Evolutionary conservation across 2,329 filamentous ascomycete genomes (phyloP), one percentile per base, ranked within the genome.

Genomic region (Scytalidium lignicola): DNA sequence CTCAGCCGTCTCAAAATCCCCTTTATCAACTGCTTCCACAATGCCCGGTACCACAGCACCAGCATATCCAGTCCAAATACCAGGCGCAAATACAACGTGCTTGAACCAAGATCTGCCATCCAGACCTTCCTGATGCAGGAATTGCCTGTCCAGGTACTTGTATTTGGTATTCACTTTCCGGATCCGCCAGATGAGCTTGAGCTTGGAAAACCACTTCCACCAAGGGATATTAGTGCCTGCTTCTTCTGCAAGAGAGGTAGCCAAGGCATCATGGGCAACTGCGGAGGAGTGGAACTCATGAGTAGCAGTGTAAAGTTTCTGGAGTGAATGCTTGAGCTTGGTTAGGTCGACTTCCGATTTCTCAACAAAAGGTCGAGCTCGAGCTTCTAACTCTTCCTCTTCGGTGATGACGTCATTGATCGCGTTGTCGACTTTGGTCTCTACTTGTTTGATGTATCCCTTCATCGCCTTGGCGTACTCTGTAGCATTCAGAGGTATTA

Each of bases 41-140:
- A 85, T 66, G 0, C 82, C 80, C 0, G 82, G 82, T 65, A 81
- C 84, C 13, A 84, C 80, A 46, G 78, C 82, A 2, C 90, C 91
- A 0, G 90, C 74, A 67, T 96, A 96, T 0, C 91, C 91, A 0
- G 90, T 96, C 90, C 90, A 95, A 43, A 92, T 66, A 0, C 91
- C 91, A 0, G 91, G 91, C 1, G 91, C 91, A 68, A 95, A 96
- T 1, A 96, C 86, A 2, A 96, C 86, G 62, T 96, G 92, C 72
- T 96, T 96, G 73, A 92, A 97, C 90, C 90, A 96, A 20, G 74
- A 73, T 51, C 92, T 74, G 1, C 82, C 82, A 64, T 96, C 91
- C 18, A 97, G 70, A 1, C 92, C 92, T 2, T 78, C 74, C 3
- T 80, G 70, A 60, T 89, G 86, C 54, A 96, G 60, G 67, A 96